phyloP scores from a whole-genome alignment of 306 rosid genomes.

The Pyrus communis region DNA sequence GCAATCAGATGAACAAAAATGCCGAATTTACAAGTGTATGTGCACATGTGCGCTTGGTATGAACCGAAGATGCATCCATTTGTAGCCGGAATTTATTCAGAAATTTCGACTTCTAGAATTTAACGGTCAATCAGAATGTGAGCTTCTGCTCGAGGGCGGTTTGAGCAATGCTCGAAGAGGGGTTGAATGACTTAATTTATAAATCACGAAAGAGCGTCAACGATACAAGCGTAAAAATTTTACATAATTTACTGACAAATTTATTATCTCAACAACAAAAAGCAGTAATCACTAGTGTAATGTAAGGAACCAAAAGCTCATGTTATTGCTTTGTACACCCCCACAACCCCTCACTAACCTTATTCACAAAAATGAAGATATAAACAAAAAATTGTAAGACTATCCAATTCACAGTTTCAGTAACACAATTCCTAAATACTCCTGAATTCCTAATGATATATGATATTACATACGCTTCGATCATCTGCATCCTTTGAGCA shows the following conservation, averaged over 20 bases:
- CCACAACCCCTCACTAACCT: constrained; percentile 36
- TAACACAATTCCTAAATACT: constrained; percentile 26
- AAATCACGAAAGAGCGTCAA: neutral
- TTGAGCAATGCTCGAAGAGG: neutral
- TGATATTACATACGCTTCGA: constrained; percentile 18
- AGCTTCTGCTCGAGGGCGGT: neutral
- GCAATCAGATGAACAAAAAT: neutral
- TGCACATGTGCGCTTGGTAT: no score
- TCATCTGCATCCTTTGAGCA: constrained; percentile 13
- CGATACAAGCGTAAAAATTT: neutral
- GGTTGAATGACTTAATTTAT: no score
- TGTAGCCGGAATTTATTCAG: no score
- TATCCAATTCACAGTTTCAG: constrained; percentile 18
- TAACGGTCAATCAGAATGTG: neutral
- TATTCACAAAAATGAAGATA: constrained; percentile 40
- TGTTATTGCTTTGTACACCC: constrained; percentile 51
- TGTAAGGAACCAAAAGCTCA: constrained; percentile 38
- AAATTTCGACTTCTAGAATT: neutral
- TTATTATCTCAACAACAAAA: constrained; percentile 13
- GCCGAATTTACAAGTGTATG: neutral
- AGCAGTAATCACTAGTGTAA: constrained; percentile 25
- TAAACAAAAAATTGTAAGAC: constrained; percentile 36
- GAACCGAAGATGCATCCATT: no score
- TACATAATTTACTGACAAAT: constrained; percentile 12
- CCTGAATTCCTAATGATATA: constrained; percentile 30